Evolutionary conservation across 2,329 filamentous ascomycete species (phyloP).

Genomic region (Venturia nashicola): DNA sequence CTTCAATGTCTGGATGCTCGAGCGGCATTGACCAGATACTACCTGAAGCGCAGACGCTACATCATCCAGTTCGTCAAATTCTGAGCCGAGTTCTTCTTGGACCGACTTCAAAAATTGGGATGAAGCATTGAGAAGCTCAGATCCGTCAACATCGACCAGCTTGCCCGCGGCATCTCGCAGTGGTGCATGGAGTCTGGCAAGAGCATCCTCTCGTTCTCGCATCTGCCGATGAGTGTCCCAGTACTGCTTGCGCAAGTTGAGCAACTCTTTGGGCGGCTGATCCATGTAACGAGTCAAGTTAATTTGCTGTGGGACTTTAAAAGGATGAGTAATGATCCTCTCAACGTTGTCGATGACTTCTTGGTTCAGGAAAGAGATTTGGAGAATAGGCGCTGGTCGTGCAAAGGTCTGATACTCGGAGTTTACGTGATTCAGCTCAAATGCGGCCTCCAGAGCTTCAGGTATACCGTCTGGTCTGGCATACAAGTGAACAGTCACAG

Average conservation of each 20-base stretch:
- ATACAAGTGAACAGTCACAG: slow-evolving; percentile 49
- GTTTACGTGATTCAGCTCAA: background rate
- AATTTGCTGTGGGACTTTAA: slow-evolving; percentile 68
- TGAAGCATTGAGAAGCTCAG: slow-evolving; percentile 19
- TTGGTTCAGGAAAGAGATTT: slow-evolving; percentile 74
- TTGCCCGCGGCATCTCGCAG: slow-evolving; percentile 21
- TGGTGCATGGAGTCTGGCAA: slow-evolving; percentile 29
- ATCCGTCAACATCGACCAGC: slow-evolving; percentile 17
- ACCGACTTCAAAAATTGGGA: slow-evolving; percentile 11
- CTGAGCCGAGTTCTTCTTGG: background rate
- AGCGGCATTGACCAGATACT: background rate
- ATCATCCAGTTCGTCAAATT: background rate
- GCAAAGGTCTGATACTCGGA: slow-evolving; percentile 27
- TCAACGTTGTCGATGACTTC: slow-evolving; percentile 23
- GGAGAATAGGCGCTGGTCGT: slow-evolving; percentile 70
- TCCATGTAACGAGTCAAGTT: slow-evolving; percentile 81
- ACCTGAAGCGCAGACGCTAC: background rate
- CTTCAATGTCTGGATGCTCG: background rate
- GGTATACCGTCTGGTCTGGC: slow-evolving; percentile 57
- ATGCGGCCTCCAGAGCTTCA: slow-evolving; percentile 63
- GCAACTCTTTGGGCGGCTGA: slow-evolving; percentile 30
- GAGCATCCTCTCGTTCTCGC: background rate
- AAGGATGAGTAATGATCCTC: slow-evolving; percentile 39
- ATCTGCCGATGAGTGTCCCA: slow-evolving; percentile 61
- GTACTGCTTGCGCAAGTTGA: slow-evolving; percentile 51